These are phyloP conservation scores for Pichia sp. DNA, from an alignment of 1,139 yeast genomes.

Conservation along the genomic window DNA sequence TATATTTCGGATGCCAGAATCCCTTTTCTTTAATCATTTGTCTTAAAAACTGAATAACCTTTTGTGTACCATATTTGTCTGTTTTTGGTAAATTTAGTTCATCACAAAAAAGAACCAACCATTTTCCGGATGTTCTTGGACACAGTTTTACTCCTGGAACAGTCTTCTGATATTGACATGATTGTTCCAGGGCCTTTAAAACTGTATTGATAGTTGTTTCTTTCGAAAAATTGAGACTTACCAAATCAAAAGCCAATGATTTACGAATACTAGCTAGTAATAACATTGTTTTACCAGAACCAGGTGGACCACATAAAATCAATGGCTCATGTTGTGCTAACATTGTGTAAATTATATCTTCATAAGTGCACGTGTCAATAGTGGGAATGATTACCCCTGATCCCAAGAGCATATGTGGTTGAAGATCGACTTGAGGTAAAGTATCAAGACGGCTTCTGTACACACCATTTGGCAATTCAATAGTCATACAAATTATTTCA, in stretches of 20 bases:
- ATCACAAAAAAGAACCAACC: conserved; percentile 86
- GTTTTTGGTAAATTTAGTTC: conserved; percentile 78
- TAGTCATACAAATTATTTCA: conserved; percentile 39
- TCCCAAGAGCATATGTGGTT: conserved; percentile 52
- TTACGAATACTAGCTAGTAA: conserved; percentile 61
- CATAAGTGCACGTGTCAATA: conserved; percentile 68
- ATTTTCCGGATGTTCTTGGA: conserved; percentile 60
- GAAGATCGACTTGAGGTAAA: conserved; percentile 43
- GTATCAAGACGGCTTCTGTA: neutral
- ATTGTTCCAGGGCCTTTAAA: conserved; percentile 62
- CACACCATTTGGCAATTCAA: conserved; percentile 39
- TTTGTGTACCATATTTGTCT: conserved; percentile 75
- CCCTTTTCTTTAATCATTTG: conserved; percentile 72
- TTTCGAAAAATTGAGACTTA: conserved; percentile 77
- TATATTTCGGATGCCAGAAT: conserved; percentile 62
- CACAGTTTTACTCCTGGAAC: conserved; percentile 47
- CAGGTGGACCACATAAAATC: conserved; percentile 93
- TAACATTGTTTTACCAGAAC: conserved; percentile 95
- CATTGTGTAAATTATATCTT: conserved; percentile 50
- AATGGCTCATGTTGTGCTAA: conserved; percentile 56
- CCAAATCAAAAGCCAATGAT: conserved; percentile 52
- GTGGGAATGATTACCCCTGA: conserved; percentile 76
- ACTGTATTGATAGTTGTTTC: conserved; percentile 65
- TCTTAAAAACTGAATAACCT: conserved; percentile 67
- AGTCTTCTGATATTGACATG: conserved; percentile 56